Percentiles rank a stretch among this genome's conserved stretches.
Conservation (phyloP, 2,329 filamentous ascomycete species). For the Hypoxylon sp. region DNA sequence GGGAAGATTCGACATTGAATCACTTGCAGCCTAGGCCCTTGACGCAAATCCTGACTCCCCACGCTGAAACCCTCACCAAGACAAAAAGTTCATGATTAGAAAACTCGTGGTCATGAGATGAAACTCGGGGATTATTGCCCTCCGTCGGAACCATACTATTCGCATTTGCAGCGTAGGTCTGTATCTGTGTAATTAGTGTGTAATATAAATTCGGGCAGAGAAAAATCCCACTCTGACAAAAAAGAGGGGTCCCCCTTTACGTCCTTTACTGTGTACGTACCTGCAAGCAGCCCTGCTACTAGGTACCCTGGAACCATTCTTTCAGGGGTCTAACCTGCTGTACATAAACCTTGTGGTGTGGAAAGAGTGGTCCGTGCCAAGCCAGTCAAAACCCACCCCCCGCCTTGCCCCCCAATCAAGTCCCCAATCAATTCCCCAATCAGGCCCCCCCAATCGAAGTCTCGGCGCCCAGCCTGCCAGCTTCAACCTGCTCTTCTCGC, state of each 20-base stretch:
- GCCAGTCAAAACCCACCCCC: constrained; percentile 19
- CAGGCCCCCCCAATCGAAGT: constrained; percentile 8
- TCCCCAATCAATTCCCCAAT: constrained; percentile 6
- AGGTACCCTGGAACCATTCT: background rate
- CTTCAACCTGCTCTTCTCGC: constrained; percentile 29
- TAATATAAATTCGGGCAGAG: constrained; percentile 22
- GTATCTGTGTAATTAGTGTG: constrained; percentile 25
- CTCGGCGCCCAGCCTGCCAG: constrained; percentile 25
- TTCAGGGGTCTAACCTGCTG: constrained; percentile 3
- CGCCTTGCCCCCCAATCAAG: constrained; percentile 14
- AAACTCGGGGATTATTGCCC: constrained; percentile 34
- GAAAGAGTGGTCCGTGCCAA: constrained; percentile 31
- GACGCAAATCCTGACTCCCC: constrained; percentile 23
- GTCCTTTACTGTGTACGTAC: background rate
- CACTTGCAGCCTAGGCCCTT: constrained; percentile 19
- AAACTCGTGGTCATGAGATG: constrained; percentile 10
- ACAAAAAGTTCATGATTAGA: constrained; percentile 32
- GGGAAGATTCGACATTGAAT: constrained; percentile 14
- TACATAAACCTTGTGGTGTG: constrained; percentile 9
- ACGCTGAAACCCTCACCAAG: constrained; percentile 19
- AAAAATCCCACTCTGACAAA: constrained; percentile 28
- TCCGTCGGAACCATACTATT: constrained; percentile 21
- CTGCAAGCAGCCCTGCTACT: background rate
- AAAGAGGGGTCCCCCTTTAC: constrained; percentile 23
- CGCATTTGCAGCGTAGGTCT: constrained; percentile 3